phyloP scores from a whole-genome alignment of 1,284 basidiomycete species.

The Cryptococcus neoformans region DNA sequence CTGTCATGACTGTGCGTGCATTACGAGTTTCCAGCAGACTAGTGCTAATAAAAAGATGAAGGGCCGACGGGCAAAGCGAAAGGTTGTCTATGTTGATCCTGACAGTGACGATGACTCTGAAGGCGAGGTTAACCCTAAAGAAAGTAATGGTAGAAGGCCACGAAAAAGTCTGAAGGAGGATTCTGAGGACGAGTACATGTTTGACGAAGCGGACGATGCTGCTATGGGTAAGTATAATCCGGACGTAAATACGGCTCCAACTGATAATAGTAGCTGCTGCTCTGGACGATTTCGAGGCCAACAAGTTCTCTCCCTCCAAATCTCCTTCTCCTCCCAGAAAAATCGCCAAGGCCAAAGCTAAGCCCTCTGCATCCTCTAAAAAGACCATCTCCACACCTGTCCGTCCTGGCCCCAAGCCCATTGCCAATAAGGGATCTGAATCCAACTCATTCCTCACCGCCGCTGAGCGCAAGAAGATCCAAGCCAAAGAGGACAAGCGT shows the following conservation, averaged over 20 bases:
- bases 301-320: slow-evolving; percentile 25
- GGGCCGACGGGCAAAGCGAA: slow-evolving; percentile 41
- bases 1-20: slow-evolving; percentile 22
- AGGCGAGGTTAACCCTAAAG: slow-evolving; percentile 13
- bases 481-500: slow-evolving; percentile 78
- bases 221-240: slow-evolving; percentile 30
- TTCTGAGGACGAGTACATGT: slow-evolving; percentile 43
- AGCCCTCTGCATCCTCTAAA: slow-evolving; percentile 21
- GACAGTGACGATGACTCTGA: slow-evolving; percentile 33
- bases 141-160: slow-evolving; percentile 20
- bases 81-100: slow-evolving; percentile 46
- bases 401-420: slow-evolving; percentile 17
- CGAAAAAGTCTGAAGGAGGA: slow-evolving; percentile 42
- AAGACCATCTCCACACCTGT: slow-evolving; percentile 7
- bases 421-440: slow-evolving; percentile 13
- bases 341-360: slow-evolving; percentile 8
- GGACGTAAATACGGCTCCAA: too few relatives aligned
- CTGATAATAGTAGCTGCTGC: slow-evolving; percentile 25
- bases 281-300: slow-evolving; percentile 38
- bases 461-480: slow-evolving; percentile 73
- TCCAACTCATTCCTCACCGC: slow-evolving; percentile 61
- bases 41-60: slow-evolving; percentile 8
- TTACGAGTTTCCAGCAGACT: background rate
- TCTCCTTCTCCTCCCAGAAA: slow-evolving; percentile 21
- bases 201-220: slow-evolving; percentile 42